Base-by-base conservation (phyloP, 2,329 filamentous ascomycete species). In the Scortechinia acanthostroma region DNA sequence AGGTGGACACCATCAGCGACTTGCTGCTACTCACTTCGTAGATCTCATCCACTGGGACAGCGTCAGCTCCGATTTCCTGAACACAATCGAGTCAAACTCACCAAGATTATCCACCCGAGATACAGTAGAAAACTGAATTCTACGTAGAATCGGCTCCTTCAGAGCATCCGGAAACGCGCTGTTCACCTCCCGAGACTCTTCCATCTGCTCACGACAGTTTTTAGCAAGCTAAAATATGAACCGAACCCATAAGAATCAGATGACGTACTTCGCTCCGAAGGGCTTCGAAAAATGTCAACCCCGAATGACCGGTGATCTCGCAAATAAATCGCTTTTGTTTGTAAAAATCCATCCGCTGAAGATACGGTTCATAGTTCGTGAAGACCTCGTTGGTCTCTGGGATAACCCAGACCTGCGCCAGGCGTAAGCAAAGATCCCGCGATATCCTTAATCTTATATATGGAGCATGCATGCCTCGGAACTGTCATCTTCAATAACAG, bases 311-410 rank as follows among this genome's bases (percentile, higher is more conserved):
- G 13, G 90, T 95, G 52, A 97, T 94, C 60, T 95, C 88, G 64
- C 94, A 95, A 49, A 94, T 95, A 63, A 97, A 98, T 46, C 86
- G 82, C 58, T 83, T 88, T 83, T 91, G 88, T 54, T 86, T 90
- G 62, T 95, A 95, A 60, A 95, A 96, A 61, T 96, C 91, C 76
- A 91, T 84, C 48, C 89, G 81, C 54, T 78, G 76, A 25, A 96
- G 68, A 65, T 95, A 98, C 35, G 85, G 81, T 57, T 96, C 91
- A 62, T 97, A 97, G 43, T 83, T 85, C 17, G 76, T 72, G 59
- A 97, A 98, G 47, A 96, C 74, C 66, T 98, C 93, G 37, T 86
- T 88, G 14, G 93, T 97, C 63, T 91, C 82, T 46, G 83, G 74
- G 51, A 98, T 95, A 51, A 89, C 79, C 88, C 90, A 98, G 46